These are phyloP conservation scores for Polytrichum formosum DNA, from an alignment of 225 moss, liverwort and hornwort species.

Conservation along the genomic window DNA sequence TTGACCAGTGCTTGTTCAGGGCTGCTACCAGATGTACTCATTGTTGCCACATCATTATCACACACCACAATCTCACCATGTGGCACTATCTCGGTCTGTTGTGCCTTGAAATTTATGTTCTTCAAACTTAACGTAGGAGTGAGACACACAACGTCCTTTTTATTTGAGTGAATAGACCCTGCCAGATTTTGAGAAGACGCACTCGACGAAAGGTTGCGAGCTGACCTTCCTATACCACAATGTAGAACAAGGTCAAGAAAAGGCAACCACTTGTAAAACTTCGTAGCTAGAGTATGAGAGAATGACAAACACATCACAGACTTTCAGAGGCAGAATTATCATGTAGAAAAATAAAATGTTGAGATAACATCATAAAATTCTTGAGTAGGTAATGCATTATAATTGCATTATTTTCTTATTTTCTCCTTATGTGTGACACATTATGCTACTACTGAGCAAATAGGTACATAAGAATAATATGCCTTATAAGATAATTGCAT, in stretches of 20 bases:
- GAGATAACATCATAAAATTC: too few species aligned
- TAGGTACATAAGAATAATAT: too few species aligned
- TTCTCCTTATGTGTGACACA: too few species aligned
- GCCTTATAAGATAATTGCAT: too few species aligned
- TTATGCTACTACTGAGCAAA: too few species aligned
- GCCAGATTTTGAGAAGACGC: slow-evolving; percentile 49
- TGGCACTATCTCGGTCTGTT: slow-evolving; percentile 33
- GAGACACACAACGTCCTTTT: slow-evolving; percentile 45
- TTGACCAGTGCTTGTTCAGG: slow-evolving; percentile 22
- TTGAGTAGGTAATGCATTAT: too few species aligned
- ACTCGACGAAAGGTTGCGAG: slow-evolving; percentile 59
- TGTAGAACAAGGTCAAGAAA: slow-evolving; percentile 21
- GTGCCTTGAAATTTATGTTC: slow-evolving; percentile 26
- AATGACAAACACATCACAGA: too few species aligned
- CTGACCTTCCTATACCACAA: slow-evolving; percentile 66
- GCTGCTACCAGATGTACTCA: slow-evolving; percentile 31
- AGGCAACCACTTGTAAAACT: not conserved
- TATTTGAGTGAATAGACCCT: slow-evolving; percentile 30
- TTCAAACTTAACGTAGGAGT: slow-evolving; percentile 58
- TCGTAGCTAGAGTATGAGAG: too few species aligned
- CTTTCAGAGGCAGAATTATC: too few species aligned
- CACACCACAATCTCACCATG: slow-evolving; percentile 31
- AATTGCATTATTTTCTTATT: too few species aligned
- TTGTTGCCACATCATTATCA: slow-evolving; percentile 40
- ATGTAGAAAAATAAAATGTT: too few species aligned